These are phyloP conservation scores for Parmales sp. DNA, from an alignment of 108 stramenopile species.

Conservation along the genomic window DNA sequence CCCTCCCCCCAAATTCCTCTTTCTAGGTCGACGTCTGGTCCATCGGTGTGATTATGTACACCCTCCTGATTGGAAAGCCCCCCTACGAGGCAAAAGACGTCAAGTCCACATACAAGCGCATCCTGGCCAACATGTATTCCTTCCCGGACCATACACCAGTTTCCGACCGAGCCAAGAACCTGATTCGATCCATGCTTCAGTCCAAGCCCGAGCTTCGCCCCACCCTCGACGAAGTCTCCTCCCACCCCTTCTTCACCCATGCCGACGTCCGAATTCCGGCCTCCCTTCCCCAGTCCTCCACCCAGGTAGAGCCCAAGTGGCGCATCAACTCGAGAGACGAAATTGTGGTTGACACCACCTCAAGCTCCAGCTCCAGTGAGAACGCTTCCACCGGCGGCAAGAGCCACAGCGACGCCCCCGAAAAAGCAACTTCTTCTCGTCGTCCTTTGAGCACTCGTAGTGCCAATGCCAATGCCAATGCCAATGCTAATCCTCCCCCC, in stretches of 20 bases:
- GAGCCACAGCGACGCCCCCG: background rate
- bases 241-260: constrained; percentile 72
- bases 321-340: background rate
- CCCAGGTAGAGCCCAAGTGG: constrained; percentile 54
- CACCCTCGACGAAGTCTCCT: constrained; percentile 48
- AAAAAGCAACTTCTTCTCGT: too few species aligned
- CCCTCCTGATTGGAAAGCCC: constrained; percentile 89
- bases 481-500: background rate
- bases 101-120: constrained; percentile 93
- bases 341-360: background rate
- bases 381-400: background rate
- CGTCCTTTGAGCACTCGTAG: background rate
- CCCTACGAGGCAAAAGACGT: constrained; percentile 96
- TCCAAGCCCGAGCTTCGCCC: constrained; percentile 74
- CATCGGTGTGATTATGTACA: constrained; percentile 93
- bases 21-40: constrained; percentile 90
- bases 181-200: constrained; percentile 83
- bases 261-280: constrained; percentile 36
- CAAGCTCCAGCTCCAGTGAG: background rate
- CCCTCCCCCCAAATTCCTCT: too few species aligned
- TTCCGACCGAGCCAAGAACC: constrained; percentile 61
- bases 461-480: background rate
- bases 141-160: constrained; percentile 71
- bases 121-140: constrained; percentile 80
- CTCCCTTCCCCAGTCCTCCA: constrained; percentile 47